phyloP scores from a whole-genome alignment of 2,329 filamentous ascomycete species.

The Fusarium keratoplasticum region DNA sequence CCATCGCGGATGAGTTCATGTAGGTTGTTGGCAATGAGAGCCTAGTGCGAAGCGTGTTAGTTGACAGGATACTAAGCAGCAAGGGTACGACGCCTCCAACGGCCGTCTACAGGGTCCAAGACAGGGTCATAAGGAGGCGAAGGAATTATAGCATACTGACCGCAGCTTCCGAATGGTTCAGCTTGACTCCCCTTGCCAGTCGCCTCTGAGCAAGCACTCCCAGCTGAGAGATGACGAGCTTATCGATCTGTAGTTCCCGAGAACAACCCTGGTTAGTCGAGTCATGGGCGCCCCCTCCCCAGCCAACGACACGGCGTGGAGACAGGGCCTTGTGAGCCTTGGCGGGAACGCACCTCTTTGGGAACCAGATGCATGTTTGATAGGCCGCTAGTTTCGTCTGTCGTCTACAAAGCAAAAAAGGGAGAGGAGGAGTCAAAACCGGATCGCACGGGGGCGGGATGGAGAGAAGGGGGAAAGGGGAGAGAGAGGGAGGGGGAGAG shows the following conservation, averaged over 20 bases:
- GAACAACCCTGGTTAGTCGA: slow-evolving; percentile 37
- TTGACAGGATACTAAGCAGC: background rate
- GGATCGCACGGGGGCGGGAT: background rate
- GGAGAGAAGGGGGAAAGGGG: background rate
- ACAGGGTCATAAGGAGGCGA: background rate
- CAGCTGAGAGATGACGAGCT: slow-evolving; percentile 91
- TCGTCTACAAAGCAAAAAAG: background rate
- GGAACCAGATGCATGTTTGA: slow-evolving; percentile 60
- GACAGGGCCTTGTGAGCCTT: slow-evolving; percentile 22
- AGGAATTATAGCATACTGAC: slow-evolving; percentile 57
- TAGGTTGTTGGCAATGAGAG: slow-evolving; percentile 86
- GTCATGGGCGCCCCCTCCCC: background rate
- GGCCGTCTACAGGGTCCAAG: background rate
- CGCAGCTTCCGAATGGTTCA: slow-evolving; percentile 91
- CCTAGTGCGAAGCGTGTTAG: slow-evolving; percentile 56
- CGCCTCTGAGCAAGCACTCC: slow-evolving; percentile 88
- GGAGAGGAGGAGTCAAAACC: background rate
- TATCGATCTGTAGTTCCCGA: slow-evolving; percentile 77
- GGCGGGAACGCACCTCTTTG: slow-evolving; percentile 56
- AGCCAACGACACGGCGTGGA: background rate
- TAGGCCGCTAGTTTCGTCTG: slow-evolving; percentile 9
- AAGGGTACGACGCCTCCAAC: background rate
- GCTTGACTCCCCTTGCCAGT: slow-evolving; percentile 85
- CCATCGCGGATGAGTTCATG: slow-evolving; percentile 99
- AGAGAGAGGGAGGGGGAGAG: background rate